Evolutionary conservation across 768 basidiomycete genomes (phyloP).

Genomic region (Favolaschia claudopus): DNA sequence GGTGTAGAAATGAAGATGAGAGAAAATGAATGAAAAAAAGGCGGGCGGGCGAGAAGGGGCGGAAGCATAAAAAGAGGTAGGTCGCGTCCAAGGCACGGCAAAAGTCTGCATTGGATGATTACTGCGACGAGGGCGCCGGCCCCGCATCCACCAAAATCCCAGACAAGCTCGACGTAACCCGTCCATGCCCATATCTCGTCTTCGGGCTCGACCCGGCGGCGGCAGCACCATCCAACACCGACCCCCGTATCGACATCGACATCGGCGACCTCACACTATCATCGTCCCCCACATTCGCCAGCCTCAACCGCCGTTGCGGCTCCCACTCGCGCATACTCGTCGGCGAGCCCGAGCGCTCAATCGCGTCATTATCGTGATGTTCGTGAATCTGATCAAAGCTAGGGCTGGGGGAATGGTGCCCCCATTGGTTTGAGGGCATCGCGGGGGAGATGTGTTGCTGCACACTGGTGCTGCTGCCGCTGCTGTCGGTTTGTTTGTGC

Average conservation of each 20-base stretch:
- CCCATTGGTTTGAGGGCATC: slow-evolving; percentile 17
- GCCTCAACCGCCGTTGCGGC: slow-evolving; percentile 43
- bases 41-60: no score
- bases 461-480: slow-evolving; percentile 25
- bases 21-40: no score
- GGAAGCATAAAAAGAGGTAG: no score
- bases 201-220: background rate
- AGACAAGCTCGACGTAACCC: no score
- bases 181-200: no score
- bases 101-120: no score
- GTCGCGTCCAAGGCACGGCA: no score
- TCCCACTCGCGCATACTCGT: slow-evolving; percentile 45
- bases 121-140: no score
- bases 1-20: no score
- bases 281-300: slow-evolving; percentile 40
- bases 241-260: background rate
- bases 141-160: no score
- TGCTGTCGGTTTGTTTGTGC: slow-evolving; percentile 21
- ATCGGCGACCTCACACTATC: slow-evolving; percentile 10
- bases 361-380: slow-evolving; percentile 16
- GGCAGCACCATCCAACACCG: slow-evolving; percentile 9
- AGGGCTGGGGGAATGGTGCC: slow-evolving; percentile 27
- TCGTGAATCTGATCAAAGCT: slow-evolving; percentile 19
- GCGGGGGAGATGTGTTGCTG: slow-evolving; percentile 11
- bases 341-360: slow-evolving; percentile 49